Evolutionary conservation across 176 grass and related monocot genomes (phyloP).

Genomic region (Tuctoria greenei): DNA sequence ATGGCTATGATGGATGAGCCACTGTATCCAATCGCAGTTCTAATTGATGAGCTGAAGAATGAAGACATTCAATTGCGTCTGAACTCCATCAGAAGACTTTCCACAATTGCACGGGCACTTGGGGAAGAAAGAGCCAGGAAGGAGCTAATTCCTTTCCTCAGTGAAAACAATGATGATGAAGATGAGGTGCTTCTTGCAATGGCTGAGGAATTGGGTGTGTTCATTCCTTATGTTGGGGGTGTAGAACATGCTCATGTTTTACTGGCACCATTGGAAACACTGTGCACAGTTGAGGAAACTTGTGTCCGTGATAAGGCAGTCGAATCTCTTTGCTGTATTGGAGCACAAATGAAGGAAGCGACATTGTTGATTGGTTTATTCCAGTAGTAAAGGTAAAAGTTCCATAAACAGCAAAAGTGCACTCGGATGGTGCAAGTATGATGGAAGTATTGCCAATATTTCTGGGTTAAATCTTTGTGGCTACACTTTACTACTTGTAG

Average conservation of each 20-base stretch:
- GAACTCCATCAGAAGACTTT: slow-evolving; percentile 85
- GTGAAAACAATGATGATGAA: slow-evolving; percentile 97
- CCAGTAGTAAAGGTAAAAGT: slow-evolving; percentile 66
- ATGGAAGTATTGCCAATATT: background rate
- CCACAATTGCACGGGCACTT: slow-evolving; percentile 87
- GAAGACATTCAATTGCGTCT: slow-evolving; percentile 93
- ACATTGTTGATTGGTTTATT: slow-evolving; percentile 73
- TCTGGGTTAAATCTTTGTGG: background rate
- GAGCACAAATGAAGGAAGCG: slow-evolving; percentile 91
- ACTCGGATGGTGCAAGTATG: background rate
- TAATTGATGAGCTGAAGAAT: slow-evolving; percentile 96
- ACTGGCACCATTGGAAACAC: slow-evolving; percentile 78
- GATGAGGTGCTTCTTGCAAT: slow-evolving; percentile 98
- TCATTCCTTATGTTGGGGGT: slow-evolving; percentile 95
- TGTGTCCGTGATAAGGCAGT: slow-evolving; percentile 97
- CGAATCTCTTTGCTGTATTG: slow-evolving; percentile 82
- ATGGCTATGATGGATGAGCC: slow-evolving; percentile 91
- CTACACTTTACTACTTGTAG: background rate
- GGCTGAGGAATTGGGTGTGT: slow-evolving; percentile 93
- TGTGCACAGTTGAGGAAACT: slow-evolving; percentile 91
- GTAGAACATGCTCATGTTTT: slow-evolving; percentile 85
- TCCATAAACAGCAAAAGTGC: background rate
- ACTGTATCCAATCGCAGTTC: slow-evolving; percentile 82
- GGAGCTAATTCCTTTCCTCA: slow-evolving; percentile 92
- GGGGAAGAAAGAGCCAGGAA: slow-evolving; percentile 93